Evolutionary conservation across 2,329 filamentous ascomycete species (phyloP), one percentile per base, ranked within the genome.

Genomic region (Onygenales sp.): DNA sequence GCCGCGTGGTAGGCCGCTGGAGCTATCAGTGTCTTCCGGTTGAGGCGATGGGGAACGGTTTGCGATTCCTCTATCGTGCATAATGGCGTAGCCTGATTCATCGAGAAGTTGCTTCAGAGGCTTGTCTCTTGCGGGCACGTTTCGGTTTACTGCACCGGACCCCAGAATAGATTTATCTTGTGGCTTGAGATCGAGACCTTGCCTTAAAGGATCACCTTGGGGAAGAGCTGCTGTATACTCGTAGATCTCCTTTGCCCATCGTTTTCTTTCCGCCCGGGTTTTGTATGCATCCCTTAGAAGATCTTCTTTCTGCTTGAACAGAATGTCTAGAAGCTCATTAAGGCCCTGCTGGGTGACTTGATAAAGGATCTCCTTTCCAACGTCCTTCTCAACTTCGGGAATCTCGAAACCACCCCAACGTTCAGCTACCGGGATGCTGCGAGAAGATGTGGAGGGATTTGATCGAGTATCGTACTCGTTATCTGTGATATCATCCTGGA

Each of bases 301-400:
- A 57, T 91, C 84, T 67, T 97, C 92, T 58, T 86, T 85, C 4
- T 79, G 76, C 60, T 86, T 86, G 73, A 98, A 98, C 0, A 98
- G 77, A 1, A 84, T 79, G 63, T 97, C 88, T 0, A 98, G 80
- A 2, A 97, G 75, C 69, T 97, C 90, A 63, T 97, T 96, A 72
- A 95, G 88, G 0, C 89, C 87, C 68, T 95, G 87, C 67, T 96
- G 90, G 0, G 88, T 90, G 34, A 94, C 84, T 66, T 95, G 88
- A 63, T 95, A 96, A 1, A 97, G 74, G 3, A 96, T 86, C 65
- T 97, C 89, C 60, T 86, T 88, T 39, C 88, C 89, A 5, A 88
- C 84, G 66, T 95, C 90, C 55, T 80, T 80, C 67, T 95, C 90
- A 0, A 86, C 84, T 59, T 87, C 83, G 0, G 87, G 86, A 13